Conservation (phyloP, 2,329 filamentous ascomycete genomes). For the Coccinonectria pachysandricola region DNA sequence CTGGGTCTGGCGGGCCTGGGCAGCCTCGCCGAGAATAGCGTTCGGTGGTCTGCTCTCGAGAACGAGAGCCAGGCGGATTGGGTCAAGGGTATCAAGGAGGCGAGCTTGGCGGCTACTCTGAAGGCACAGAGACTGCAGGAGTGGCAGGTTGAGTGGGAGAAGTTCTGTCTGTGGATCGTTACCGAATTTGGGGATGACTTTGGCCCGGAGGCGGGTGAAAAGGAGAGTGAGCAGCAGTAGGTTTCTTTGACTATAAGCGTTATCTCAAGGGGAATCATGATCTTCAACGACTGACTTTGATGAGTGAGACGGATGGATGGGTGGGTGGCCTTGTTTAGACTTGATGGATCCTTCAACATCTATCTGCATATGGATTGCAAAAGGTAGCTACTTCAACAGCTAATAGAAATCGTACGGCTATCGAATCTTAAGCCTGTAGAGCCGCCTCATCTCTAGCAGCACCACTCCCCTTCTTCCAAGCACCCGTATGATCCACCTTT, state of each 20-base stretch:
- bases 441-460: slow-evolving; percentile 46
- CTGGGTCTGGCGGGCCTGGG: slow-evolving; percentile 79
- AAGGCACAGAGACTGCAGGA: slow-evolving; percentile 65
- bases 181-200: slow-evolving; percentile 63
- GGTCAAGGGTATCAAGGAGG: slow-evolving; percentile 61
- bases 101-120: slow-evolving; percentile 57
- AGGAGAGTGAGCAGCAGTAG: too few relatives aligned
- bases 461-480: slow-evolving; percentile 47
- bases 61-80: slow-evolving; percentile 64
- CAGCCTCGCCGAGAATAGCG: slow-evolving; percentile 82
- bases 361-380: too few relatives aligned
- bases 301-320: too few relatives aligned
- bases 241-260: too few relatives aligned
- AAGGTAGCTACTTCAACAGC: too few relatives aligned
- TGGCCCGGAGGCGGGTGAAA: slow-evolving; percentile 16
- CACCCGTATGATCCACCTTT: slow-evolving; percentile 42
- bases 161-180: slow-evolving; percentile 85
- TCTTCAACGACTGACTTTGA: too few relatives aligned
- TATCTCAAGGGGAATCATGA: too few relatives aligned
- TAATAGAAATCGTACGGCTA: too few relatives aligned
- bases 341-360: too few relatives aligned
- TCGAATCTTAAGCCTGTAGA: slow-evolving; percentile 45
- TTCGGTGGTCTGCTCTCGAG: slow-evolving; percentile 82
- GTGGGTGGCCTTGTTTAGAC: too few relatives aligned
- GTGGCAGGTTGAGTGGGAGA: slow-evolving; percentile 77